These are phyloP conservation scores for Taphrina communis DNA, from an alignment of 1,139 yeast genomes.

Conservation along the genomic window DNA sequence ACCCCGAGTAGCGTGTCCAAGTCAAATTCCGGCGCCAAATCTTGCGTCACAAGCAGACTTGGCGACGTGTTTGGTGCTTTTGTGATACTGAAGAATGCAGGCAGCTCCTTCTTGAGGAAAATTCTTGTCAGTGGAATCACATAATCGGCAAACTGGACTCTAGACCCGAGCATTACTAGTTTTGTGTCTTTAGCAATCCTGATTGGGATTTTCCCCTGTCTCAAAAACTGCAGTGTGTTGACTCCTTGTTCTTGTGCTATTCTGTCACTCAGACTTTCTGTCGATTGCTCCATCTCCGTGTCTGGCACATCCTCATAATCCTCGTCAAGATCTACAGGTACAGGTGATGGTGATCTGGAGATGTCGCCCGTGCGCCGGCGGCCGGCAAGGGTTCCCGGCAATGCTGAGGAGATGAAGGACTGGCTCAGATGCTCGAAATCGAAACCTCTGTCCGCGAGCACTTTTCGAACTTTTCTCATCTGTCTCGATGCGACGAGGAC, in stretches of 20 bases:
- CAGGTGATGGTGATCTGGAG: constrained; percentile 1
- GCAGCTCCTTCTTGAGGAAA: constrained; percentile 17
- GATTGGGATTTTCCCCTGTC: constrained; percentile 31
- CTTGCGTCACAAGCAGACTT: constrained; percentile 10
- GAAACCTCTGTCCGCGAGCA: constrained; percentile 33
- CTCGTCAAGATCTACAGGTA: not conserved
- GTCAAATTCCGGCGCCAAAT: constrained; percentile 17
- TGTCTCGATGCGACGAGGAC: constrained; percentile 63
- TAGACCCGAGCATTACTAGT: constrained; percentile 26
- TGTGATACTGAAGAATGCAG: constrained; percentile 29
- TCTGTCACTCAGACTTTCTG: constrained; percentile 14
- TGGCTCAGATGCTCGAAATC: constrained; percentile 19
- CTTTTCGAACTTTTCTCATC: constrained; percentile 26
- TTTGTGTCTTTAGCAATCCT: constrained; percentile 10
- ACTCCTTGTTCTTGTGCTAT: constrained; percentile 14
- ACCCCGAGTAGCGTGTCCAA: constrained; percentile 14
- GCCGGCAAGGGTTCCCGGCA: not conserved
- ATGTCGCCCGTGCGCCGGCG: not conserved
- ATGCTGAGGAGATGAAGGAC: constrained; percentile 25
- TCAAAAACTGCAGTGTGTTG: constrained; percentile 26
- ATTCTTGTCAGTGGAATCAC: constrained; percentile 15
- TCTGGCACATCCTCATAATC: constrained; percentile 1
- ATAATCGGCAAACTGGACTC: constrained; percentile 16
- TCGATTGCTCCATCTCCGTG: constrained; percentile 11
- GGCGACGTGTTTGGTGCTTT: constrained; percentile 33